Evolutionary conservation across 805 yeast species (phyloP), one percentile per base, ranked within the genome.

Genomic region (Nakazawaea anatomiae): DNA sequence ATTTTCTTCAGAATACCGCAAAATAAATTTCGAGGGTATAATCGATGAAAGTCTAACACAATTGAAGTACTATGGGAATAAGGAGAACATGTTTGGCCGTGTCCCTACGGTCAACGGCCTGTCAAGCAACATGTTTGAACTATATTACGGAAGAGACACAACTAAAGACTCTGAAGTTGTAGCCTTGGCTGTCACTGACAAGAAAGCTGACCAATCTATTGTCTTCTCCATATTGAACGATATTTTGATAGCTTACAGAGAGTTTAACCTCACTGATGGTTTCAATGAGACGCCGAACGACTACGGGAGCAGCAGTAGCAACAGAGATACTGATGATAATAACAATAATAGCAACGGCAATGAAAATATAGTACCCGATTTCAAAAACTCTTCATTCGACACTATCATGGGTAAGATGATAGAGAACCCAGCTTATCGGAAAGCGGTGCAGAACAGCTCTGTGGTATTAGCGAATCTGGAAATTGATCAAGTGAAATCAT

Each of bases 401-500:
- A 66, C 76, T 32, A 72, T 68, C 56, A 74, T 82, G 75, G 77
- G 72, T 52, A 83, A 79, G 53, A 76, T 81, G 47, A 80, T 82
- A 44, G 72, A 75, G 53, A 67, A 53, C 69, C 63, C 49, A 72
- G 74, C 5, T 62, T 71, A 53, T 70, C 70, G 63, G 55, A 68
- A 52, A 57, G n/a, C 38, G 10, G 32, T 27, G 12, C 55, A 55
- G 6, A 68, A 60, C 52, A 69, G 62, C 39, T 51, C 64, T 29
- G 61, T 55, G 42, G 53, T 8, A 12, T 56, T n/a, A 6, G 77
- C 76, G 5, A 74, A 70, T 45, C 75, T 71, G 52, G 90, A 86
- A 53, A 74, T 85, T 25, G 80, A 79, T 50, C 83, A 83, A 60
- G 87, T 86, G 28, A 71, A 84, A 56, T 77, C 77, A 48, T 65